A percentile compares a stretch with the other conserved stretches of the same genome.
These are phyloP conservation scores for Harringtonia aguacate DNA, from an alignment of 2,329 filamentous ascomycete genomes.

Conservation along the genomic window DNA sequence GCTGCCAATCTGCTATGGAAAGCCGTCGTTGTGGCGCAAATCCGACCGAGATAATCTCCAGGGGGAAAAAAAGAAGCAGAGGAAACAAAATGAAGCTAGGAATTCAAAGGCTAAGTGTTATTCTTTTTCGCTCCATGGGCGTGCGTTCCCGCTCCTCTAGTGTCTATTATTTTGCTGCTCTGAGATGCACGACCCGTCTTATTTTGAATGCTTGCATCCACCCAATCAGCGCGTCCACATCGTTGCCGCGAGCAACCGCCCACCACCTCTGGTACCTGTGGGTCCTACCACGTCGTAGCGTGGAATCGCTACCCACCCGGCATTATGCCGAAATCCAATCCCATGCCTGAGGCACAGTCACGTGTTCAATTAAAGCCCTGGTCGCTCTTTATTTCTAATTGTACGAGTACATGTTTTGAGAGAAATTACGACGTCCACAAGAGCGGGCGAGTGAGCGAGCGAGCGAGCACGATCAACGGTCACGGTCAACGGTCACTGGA, in stretches of 20 bases:
- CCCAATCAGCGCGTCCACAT: slow-evolving; percentile 12
- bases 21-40: not conserved
- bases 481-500: too few species aligned
- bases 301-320: too few species aligned
- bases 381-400: too few species aligned
- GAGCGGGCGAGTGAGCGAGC: too few species aligned
- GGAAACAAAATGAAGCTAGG: not conserved
- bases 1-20: too few species aligned
- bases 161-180: slow-evolving; percentile 4
- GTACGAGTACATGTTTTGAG: too few species aligned
- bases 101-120: not conserved
- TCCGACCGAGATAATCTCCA: not conserved
- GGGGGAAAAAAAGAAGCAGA: not conserved
- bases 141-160: too few species aligned
- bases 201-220: slow-evolving; percentile 3
- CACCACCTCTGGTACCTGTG: not conserved
- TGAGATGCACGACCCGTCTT: slow-evolving; percentile 3
- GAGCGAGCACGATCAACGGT: too few species aligned
- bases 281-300: too few species aligned
- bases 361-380: not conserved
- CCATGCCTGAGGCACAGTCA: not conserved
- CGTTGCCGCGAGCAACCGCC: slow-evolving; percentile 17
- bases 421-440: too few species aligned
- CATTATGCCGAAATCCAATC: too few species aligned
- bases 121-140: not conserved